Conservation (phyloP, 768 basidiomycete genomes). For the Cystobasidium ongulense region DNA sequence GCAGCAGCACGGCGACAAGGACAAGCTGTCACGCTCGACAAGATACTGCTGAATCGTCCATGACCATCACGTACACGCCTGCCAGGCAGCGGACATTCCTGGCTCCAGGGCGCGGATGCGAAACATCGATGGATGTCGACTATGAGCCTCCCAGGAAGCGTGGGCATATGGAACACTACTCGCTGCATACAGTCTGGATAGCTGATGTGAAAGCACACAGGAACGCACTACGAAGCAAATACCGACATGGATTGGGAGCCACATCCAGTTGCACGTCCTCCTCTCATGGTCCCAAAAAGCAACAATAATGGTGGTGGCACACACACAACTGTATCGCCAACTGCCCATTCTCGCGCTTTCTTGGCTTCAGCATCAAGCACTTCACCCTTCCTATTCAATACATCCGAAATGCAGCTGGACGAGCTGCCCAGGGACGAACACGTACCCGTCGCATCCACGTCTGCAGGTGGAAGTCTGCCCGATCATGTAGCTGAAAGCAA, state of each 20-base stretch:
- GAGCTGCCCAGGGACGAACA: neutral
- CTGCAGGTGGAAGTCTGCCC: neutral
- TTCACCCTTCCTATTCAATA: constrained; percentile 19
- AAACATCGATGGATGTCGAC: constrained; percentile 12
- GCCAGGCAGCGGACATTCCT: neutral
- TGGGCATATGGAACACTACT: neutral
- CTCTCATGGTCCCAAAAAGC: neutral
- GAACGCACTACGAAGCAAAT: neutral
- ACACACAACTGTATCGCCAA: neutral
- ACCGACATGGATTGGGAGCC: constrained; percentile 12
- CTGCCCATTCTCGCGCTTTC: neutral
- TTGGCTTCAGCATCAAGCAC: constrained; percentile 1
- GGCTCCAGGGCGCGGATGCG: neutral
- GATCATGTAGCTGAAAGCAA: neutral
- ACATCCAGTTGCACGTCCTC: neutral
- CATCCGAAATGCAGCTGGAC: neutral
- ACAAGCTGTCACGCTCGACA: neutral
- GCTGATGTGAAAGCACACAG: neutral
- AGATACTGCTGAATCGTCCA: neutral
- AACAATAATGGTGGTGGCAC: neutral
- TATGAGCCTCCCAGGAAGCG: constrained; percentile 28
- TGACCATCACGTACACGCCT: neutral
- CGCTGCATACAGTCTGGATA: neutral
- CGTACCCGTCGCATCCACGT: constrained; percentile 1
- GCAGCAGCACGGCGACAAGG: neutral